phyloP scores from a whole-genome alignment of 495 filamentous ascomycete species.

The Acidomyces sp. region DNA sequence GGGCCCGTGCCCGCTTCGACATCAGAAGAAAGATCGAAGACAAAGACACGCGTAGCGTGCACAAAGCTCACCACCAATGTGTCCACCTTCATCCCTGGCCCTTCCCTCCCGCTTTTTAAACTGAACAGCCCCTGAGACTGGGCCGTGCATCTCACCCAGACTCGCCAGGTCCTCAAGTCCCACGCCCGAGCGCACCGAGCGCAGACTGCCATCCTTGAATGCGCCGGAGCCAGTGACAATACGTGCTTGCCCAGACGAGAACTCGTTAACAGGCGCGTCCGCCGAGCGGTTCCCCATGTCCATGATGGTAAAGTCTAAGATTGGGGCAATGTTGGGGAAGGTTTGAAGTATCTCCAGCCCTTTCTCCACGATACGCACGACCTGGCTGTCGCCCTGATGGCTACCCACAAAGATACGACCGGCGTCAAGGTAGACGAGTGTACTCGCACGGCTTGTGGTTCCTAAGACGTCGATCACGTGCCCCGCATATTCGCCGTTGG shows the following conservation, averaged over 20 bases:
- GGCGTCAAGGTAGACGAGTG: constrained; percentile 65
- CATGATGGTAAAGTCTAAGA: constrained; percentile 88
- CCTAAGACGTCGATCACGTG: constrained; percentile 59
- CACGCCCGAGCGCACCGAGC: constrained; percentile 85
- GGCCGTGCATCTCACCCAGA: constrained; percentile 55
- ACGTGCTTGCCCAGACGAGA: constrained; percentile 84
- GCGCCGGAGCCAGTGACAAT: constrained; percentile 88
- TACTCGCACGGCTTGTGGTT: constrained; percentile 56
- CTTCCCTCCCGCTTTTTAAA: constrained; percentile 34
- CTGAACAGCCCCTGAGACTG: constrained; percentile 52
- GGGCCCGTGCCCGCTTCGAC: constrained; percentile 49
- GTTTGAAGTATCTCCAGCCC: constrained; percentile 58
- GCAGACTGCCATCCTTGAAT: constrained; percentile 68
- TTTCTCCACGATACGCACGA: constrained; percentile 47
- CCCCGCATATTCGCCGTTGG: constrained; percentile 45
- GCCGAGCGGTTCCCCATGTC: constrained; percentile 75
- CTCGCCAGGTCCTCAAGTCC: constrained; percentile 80
- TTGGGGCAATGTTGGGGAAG: constrained; percentile 73
- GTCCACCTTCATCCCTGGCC: constrained; percentile 39
- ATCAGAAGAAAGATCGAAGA: too few relatives aligned
- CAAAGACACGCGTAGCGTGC: constrained; percentile 71
- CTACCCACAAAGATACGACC: constrained; percentile 75
- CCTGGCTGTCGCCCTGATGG: constrained; percentile 81
- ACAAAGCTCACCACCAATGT: constrained; percentile 69
- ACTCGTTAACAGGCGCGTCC: constrained; percentile 71